Evolutionary conservation across 1,284 basidiomycete genomes (phyloP), one percentile per base, ranked within the genome.

Genomic region (Trametes versicolor): DNA sequence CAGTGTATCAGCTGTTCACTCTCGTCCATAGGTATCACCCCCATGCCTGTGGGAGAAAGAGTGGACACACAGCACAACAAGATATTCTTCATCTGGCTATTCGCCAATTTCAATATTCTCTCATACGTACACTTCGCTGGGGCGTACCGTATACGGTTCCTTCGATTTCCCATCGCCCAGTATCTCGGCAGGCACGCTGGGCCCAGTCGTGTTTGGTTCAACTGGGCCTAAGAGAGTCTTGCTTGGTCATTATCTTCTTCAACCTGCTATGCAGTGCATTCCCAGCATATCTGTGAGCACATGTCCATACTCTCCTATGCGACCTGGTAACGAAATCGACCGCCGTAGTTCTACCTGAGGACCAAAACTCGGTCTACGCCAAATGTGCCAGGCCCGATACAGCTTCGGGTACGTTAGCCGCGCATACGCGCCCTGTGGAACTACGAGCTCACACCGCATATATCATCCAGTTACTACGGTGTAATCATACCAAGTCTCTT

Each of bases 261-360:
- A 93, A 92, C 71, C 60, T 94, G 48, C 71, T 90, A 8, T 84
- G 81, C 41, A 82, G 82, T 63, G 56, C 80, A 0, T 79, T 85
- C 0, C 88, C 89, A 2, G 84, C 87, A 13, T 91, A 90, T 70
- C 73, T 91, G 85, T 88, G 70, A 71, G 87, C 75, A n/a, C n/a
- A n/a, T n/a, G n/a, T n/a, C n/a, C n/a, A n/a, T n/a, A n/a, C n/a
- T n/a, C n/a, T n/a, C n/a, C n/a, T n/a, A n/a, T n/a, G n/a, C n/a
- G n/a, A n/a, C n/a, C n/a, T n/a, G n/a, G n/a, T n/a, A n/a, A n/a
- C n/a, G n/a, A n/a, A n/a, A n/a, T n/a, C n/a, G n/a, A n/a, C n/a
- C n/a, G n/a, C n/a, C n/a, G n/a, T 58, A 94, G 92, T 58, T 83
- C 89, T 15, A 94, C 91, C 45, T 95, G 93, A 86, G 95, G 95